A percentile compares a stretch with the other conserved stretches of the same genome.
phyloP scores from a whole-genome alignment of 2,329 filamentous ascomycete species.

The Geosmithia putterillii region DNA sequence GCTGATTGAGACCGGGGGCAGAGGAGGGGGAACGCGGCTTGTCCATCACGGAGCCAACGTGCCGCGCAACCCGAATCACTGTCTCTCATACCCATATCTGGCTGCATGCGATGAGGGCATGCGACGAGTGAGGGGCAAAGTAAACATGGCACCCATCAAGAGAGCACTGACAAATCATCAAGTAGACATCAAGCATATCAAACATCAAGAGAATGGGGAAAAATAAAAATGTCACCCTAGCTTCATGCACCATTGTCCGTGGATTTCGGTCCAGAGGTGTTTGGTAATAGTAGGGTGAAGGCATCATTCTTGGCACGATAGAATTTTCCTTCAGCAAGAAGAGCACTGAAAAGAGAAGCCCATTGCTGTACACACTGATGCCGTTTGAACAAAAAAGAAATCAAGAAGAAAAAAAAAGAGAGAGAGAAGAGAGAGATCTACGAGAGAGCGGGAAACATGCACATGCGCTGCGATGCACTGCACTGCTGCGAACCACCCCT shows the following conservation, averaged over 20 bases:
- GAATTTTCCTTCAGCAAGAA: slow-evolving; percentile 42
- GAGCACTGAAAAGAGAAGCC: slow-evolving; percentile 34
- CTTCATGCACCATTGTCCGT: slow-evolving; percentile 43
- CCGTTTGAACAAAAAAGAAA: slow-evolving; percentile 20
- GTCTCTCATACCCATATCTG: background rate
- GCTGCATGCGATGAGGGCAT: no score
- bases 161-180: no score
- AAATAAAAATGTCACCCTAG: slow-evolving; percentile 28
- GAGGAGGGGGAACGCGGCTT: no score
- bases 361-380: slow-evolving; percentile 50
- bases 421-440: background rate
- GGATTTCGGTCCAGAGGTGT: slow-evolving; percentile 31
- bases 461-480: background rate
- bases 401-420: background rate
- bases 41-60: no score
- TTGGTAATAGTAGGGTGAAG: slow-evolving; percentile 42
- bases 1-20: background rate
- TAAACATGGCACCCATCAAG: no score
- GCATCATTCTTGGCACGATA: slow-evolving; percentile 39
- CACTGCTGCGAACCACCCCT: no score
- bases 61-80: background rate
- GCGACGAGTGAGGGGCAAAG: no score
- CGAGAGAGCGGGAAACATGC: background rate
- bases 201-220: background rate
- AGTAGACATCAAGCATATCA: background rate